phyloP scores from a whole-genome alignment of 2,329 filamentous ascomycete genomes.

The Hansfordia pulvinata region DNA sequence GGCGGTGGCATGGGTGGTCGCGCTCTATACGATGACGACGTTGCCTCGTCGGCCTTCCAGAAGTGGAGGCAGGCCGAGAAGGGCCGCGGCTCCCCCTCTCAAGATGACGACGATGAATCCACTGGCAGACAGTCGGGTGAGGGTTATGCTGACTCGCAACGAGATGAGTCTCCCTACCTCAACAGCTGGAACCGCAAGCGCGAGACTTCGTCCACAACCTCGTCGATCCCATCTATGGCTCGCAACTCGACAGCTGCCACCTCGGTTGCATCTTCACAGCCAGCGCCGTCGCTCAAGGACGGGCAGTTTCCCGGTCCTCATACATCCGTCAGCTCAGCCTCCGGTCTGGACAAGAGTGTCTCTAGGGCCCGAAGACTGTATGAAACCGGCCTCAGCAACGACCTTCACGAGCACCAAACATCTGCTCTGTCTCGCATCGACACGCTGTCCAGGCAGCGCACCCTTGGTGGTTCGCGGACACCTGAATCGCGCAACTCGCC shows the following conservation, averaged over 20 bases:
- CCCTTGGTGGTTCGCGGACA: slow-evolving; percentile 27
- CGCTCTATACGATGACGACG: slow-evolving; percentile 75
- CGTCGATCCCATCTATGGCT: slow-evolving; percentile 50
- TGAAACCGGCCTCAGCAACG: slow-evolving; percentile 67
- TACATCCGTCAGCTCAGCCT: slow-evolving; percentile 21
- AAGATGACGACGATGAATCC: slow-evolving; percentile 20
- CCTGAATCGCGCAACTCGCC: slow-evolving; percentile 24
- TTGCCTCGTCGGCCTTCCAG: slow-evolving; percentile 73
- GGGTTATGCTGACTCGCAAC: slow-evolving; percentile 14
- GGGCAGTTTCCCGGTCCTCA: slow-evolving; percentile 25
- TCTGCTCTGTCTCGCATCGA: slow-evolving; percentile 70
- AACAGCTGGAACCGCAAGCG: slow-evolving; percentile 60
- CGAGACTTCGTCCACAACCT: slow-evolving; percentile 78
- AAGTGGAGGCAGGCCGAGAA: slow-evolving; percentile 52
- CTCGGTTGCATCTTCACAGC: slow-evolving; percentile 64
- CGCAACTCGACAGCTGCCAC: slow-evolving; percentile 80
- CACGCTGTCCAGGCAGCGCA: slow-evolving; percentile 54
- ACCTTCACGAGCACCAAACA: slow-evolving; percentile 67
- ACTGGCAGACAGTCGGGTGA: slow-evolving; percentile 18
- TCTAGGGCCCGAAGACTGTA: slow-evolving; percentile 67
- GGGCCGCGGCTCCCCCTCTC: too few species aligned
- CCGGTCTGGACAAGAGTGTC: slow-evolving; percentile 46
- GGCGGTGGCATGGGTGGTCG: slow-evolving; percentile 45
- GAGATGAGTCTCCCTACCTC: slow-evolving; percentile 44
- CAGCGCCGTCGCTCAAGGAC: slow-evolving; percentile 36